These are phyloP conservation scores for Diaporthe helianthi DNA, from an alignment of 2,329 filamentous ascomycete species.

Conservation along the genomic window DNA sequence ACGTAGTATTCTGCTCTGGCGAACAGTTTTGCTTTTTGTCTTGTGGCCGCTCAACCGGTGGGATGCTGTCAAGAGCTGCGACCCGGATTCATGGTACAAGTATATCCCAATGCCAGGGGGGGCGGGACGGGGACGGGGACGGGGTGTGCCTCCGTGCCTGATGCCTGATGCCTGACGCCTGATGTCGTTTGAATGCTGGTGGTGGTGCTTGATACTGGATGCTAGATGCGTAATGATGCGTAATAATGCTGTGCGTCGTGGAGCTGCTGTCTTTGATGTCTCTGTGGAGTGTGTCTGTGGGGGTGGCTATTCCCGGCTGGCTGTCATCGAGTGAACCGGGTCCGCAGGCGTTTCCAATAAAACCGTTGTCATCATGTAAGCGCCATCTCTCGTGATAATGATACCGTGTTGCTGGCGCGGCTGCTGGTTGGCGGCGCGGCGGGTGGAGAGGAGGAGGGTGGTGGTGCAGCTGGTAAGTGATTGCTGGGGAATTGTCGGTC, in stretches of 20 bases:
- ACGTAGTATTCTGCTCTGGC: conserved; percentile 19
- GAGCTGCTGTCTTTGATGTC: conserved; percentile 9
- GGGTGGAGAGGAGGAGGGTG: neutral
- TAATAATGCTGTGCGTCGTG: conserved; percentile 9
- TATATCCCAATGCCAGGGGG: conserved; percentile 5
- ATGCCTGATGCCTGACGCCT: neutral
- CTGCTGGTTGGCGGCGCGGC: conserved; percentile 3
- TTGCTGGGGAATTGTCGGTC: neutral
- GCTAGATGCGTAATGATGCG: neutral
- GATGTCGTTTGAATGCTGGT: neutral
- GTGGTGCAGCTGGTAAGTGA: conserved; percentile 12
- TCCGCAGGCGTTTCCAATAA: conserved; percentile 16
- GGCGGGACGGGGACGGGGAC: too few species aligned
- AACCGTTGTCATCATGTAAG: conserved; percentile 26
- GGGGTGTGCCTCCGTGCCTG: neutral
- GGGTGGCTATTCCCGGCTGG: conserved; percentile 3
- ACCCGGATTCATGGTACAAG: conserved; percentile 20
- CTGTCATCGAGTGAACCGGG: conserved; percentile 23
- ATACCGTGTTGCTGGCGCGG: conserved; percentile 11
- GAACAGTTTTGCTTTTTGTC: conserved; percentile 11
- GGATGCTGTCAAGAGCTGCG: conserved; percentile 4
- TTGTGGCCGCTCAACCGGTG: neutral
- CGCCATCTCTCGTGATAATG: conserved; percentile 27
- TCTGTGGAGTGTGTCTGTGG: neutral
- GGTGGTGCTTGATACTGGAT: neutral